phyloP scores from a whole-genome alignment of 225 moss, liverwort and hornwort species.

The Pseudisothecium myosuroides region DNA sequence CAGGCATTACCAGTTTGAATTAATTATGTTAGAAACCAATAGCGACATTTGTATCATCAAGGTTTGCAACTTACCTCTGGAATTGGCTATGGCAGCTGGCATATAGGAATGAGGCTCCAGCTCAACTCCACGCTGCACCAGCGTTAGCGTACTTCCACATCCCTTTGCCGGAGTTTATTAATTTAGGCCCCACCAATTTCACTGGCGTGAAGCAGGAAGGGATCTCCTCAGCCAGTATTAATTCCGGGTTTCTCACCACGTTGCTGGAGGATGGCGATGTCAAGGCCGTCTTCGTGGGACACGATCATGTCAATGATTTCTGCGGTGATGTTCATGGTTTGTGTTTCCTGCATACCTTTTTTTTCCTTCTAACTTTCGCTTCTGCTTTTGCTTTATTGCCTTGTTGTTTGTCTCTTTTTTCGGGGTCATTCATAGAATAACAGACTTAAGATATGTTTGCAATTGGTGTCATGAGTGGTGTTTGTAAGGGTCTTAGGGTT shows the following conservation, averaged over 20 bases:
- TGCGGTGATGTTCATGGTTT: conserved; percentile 41
- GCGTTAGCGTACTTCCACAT: conserved; percentile 64
- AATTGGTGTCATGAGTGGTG: not conserved
- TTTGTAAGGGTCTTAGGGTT: not conserved
- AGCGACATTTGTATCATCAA: not conserved
- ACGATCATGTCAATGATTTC: conserved; percentile 61
- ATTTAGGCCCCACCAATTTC: not conserved
- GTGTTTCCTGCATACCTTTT: not conserved
- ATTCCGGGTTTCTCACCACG: conserved; percentile 57
- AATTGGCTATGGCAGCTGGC: not conserved
- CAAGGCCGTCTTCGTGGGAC: conserved; percentile 52
- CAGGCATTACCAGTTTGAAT: not conserved
- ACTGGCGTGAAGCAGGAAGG: conserved; percentile 45
- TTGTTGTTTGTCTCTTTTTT: not conserved
- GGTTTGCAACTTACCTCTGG: not conserved
- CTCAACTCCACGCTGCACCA: conserved; percentile 22
- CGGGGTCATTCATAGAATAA: not conserved
- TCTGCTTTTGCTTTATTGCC: not conserved
- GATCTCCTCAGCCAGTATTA: conserved; percentile 33
- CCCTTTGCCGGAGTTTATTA: conserved; percentile 42
- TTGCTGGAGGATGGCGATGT: conserved; percentile 45
- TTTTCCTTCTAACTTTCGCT: not conserved
- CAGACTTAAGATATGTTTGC: not conserved
- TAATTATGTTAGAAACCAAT: too few species aligned
- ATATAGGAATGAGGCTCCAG: conserved; percentile 9